Evolutionary conservation across 352 stramenopile species (phyloP), one percentile per base, ranked within the genome.

Genomic region (Plasmopara muralis): DNA sequence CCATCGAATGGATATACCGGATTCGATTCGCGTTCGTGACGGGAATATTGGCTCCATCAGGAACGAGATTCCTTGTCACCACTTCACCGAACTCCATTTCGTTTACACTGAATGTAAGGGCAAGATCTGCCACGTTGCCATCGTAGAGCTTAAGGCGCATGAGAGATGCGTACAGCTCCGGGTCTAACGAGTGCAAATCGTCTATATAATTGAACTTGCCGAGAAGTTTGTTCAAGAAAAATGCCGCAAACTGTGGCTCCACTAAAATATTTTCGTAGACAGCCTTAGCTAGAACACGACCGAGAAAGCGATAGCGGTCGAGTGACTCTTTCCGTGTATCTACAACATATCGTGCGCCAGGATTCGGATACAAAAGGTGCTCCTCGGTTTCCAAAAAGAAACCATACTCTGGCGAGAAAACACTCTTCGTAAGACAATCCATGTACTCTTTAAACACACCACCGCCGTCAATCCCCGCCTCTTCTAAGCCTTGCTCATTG

Each of bases 371-470:
- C 61, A 99, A 69, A 5, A 95, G 55, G 5, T 84, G 79, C 7
- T 89, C 70, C 14, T 78, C 65, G 7, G 87, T 97, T 41, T 70
- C 65, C 7, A 87, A 45, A 64, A 99, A 99, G 29, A 74, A 77
- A 6, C 69, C 69, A 29, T 73, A 79, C 53, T 89, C 72, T 4
- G 77, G 77, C 0, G 77, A 85, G 28, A 99, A 99, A 5, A 89
- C 90, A 41, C 83, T 70, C 16, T 83, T 90, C 29, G 79, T 95
- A 13, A 98, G 70, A 39, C 62, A 47, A 70, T 97, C 88, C 66
- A 98, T 66, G 56, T 96, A 98, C 55, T 99, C 96, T 69, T 99
- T 99, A 59, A 98, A 98, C 6, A 99, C 78, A 4, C 96, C 96
- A 9, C 96, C 96, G 30, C 95, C 89, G 66, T 99, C 96, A 49